phyloP scores from a whole-genome alignment of 1,284 basidiomycete species.

The Cutaneotrichosporon cutaneum region DNA sequence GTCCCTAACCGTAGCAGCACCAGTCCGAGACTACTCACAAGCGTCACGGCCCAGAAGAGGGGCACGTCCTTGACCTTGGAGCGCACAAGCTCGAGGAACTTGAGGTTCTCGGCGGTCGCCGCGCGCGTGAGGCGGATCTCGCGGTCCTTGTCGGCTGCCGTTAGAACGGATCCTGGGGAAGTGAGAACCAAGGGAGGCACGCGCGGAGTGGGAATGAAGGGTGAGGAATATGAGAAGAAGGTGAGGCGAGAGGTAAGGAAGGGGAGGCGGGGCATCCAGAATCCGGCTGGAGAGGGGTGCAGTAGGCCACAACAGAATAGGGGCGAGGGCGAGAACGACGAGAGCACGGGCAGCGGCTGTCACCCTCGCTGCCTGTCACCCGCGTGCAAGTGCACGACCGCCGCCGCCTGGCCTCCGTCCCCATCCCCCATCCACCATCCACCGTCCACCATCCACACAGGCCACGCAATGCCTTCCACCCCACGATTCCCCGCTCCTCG shows the following conservation, averaged over 20 bases:
- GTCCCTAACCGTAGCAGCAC: not conserved
- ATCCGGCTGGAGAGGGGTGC: too few species aligned
- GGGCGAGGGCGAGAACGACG: not conserved
- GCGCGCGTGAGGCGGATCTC: constrained; percentile 32
- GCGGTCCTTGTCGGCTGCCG: constrained; percentile 37
- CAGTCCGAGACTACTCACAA: constrained; percentile 29
- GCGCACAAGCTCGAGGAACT: constrained; percentile 32
- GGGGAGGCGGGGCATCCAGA: too few species aligned
- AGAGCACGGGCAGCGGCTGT: not conserved
- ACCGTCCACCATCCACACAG: not conserved
- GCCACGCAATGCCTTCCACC: not conserved
- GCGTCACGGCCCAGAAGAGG: constrained; percentile 42
- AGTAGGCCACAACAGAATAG: too few species aligned
- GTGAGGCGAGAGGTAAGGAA: not conserved
- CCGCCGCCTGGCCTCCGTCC: not conserved
- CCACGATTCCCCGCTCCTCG: too few species aligned
- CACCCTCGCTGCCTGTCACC: not conserved
- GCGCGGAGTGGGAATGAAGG: not conserved
- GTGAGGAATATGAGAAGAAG: not conserved
- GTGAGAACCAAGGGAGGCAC: not conserved
- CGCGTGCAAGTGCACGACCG: not conserved
- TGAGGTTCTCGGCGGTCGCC: constrained; percentile 31
- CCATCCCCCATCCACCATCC: not conserved
- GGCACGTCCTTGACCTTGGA: constrained; percentile 40
- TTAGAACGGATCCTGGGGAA: not conserved